phyloP scores from a whole-genome alignment of 176 grass and related monocot genomes.

The Avena insularis region DNA sequence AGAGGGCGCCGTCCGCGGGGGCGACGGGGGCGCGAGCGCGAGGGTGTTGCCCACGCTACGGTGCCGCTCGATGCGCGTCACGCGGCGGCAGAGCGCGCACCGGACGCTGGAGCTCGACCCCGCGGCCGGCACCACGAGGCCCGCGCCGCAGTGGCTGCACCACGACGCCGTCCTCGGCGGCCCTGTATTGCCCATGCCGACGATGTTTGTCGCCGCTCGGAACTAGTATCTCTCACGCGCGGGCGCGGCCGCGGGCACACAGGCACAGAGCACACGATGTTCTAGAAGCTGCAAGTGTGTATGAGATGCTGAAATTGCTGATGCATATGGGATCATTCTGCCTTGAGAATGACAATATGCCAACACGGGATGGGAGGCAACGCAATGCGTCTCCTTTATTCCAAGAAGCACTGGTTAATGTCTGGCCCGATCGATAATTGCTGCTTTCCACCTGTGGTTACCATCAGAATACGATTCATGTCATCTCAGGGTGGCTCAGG shows the following conservation, averaged over 20 bases:
- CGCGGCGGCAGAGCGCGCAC: conserved; percentile 54
- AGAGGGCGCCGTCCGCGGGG: background rate
- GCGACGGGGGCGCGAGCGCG: background rate
- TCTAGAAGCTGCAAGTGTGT: background rate
- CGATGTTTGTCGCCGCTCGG: background rate
- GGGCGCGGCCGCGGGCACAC: background rate
- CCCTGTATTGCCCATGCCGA: conserved; percentile 45
- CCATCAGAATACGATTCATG: conserved; percentile 34
- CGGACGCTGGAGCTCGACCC: conserved; percentile 39
- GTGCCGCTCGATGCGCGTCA: conserved; percentile 43
- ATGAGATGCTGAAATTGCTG: background rate
- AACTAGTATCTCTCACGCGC: background rate
- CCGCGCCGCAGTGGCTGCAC: conserved; percentile 60
- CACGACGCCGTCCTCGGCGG: conserved; percentile 11
- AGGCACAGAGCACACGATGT: background rate
- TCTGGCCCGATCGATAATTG: background rate
- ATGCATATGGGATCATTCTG: conserved; percentile 9
- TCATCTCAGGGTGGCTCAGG: background rate
- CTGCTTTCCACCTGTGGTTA: conserved; percentile 14
- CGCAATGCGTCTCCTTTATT: conserved; percentile 41
- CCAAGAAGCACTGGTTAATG: background rate
- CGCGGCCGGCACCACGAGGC: conserved; percentile 22
- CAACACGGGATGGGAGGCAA: background rate
- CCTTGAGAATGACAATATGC: conserved; percentile 1
- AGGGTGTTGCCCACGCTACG: background rate